Evolutionary conservation across 2,329 filamentous ascomycete species (phyloP).

Genomic region (Penicillium sp.): DNA sequence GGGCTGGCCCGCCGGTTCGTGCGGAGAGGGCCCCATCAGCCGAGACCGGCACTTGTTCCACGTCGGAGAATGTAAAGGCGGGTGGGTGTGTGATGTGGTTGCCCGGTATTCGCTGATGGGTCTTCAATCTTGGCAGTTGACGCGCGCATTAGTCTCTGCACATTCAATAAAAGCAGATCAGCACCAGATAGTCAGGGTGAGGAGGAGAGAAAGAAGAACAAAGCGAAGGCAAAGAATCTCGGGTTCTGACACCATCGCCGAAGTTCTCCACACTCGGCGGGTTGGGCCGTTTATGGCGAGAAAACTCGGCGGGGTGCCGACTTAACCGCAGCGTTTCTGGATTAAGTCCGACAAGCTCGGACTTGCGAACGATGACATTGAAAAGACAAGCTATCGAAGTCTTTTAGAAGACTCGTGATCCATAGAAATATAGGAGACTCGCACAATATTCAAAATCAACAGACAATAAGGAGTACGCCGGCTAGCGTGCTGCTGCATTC

Average conservation of each 20-base stretch:
- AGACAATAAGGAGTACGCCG: too few species aligned
- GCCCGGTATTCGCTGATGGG: not conserved
- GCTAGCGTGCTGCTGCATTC: too few species aligned
- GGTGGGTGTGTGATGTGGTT: not conserved
- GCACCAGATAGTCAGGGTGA: not conserved
- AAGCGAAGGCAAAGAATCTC: slow-evolving; percentile 5
- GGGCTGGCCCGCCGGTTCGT: slow-evolving; percentile 13
- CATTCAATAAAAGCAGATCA: not conserved
- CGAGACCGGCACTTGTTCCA: not conserved
- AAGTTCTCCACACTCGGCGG: slow-evolving; percentile 6
- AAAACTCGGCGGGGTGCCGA: slow-evolving; percentile 10
- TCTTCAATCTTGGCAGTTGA: not conserved
- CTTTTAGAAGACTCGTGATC: too few species aligned
- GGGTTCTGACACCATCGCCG: slow-evolving; percentile 17
- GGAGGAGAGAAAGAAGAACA: not conserved
- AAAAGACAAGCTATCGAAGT: not conserved
- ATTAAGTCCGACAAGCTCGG: not conserved
- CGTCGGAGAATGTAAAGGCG: too few species aligned
- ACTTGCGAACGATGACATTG: not conserved
- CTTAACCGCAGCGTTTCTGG: slow-evolving; percentile 8
- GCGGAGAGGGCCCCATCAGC: slow-evolving; percentile 24
- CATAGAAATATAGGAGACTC: too few species aligned
- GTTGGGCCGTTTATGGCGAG: slow-evolving; percentile 2
- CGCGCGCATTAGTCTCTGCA: too few species aligned
- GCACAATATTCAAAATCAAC: too few species aligned